A percentile compares a stretch with the other conserved stretches of the same genome.
phyloP scores from a whole-genome alignment of 2,329 filamentous ascomycete species.

The Ascosphaera apis region DNA sequence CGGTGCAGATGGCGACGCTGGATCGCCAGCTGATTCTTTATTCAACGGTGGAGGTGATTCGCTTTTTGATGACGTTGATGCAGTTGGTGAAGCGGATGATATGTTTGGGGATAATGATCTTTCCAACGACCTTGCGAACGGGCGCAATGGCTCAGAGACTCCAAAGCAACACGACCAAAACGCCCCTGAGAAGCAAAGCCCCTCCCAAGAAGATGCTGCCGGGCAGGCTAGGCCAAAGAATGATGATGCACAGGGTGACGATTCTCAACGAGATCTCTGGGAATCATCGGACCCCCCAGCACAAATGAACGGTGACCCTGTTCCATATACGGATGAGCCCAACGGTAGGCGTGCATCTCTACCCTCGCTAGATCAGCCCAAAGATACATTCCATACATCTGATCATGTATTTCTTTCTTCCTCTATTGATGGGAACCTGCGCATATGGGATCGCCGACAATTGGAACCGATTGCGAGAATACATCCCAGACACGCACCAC shows the following conservation, averaged over 20 bases:
- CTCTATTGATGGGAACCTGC: slow-evolving; percentile 25
- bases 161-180: slow-evolving; percentile 5
- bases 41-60: slow-evolving; percentile 53
- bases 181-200: slow-evolving; percentile 11
- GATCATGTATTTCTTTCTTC: slow-evolving; percentile 72
- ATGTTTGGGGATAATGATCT: not conserved
- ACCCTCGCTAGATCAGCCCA: slow-evolving; percentile 7
- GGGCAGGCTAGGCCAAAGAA: not conserved
- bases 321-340: slow-evolving; percentile 5
- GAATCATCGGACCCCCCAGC: too few relatives aligned
- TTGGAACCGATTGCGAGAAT: slow-evolving; percentile 60
- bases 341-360: slow-evolving; percentile 11
- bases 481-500: slow-evolving; percentile 50
- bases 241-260: not conserved
- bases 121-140: not conserved
- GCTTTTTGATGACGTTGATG: slow-evolving; percentile 66
- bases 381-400: slow-evolving; percentile 26
- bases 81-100: slow-evolving; percentile 19
- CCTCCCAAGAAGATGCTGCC: slow-evolving; percentile 4
- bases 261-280: not conserved
- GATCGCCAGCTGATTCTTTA: slow-evolving; percentile 53
- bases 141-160: not conserved
- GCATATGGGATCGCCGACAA: slow-evolving; percentile 35
- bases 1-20: slow-evolving; percentile 18
- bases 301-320: not conserved